Evolutionary conservation across 2,329 filamentous ascomycete genomes (phyloP).

Genomic region (Aspergillus melleus): DNA sequence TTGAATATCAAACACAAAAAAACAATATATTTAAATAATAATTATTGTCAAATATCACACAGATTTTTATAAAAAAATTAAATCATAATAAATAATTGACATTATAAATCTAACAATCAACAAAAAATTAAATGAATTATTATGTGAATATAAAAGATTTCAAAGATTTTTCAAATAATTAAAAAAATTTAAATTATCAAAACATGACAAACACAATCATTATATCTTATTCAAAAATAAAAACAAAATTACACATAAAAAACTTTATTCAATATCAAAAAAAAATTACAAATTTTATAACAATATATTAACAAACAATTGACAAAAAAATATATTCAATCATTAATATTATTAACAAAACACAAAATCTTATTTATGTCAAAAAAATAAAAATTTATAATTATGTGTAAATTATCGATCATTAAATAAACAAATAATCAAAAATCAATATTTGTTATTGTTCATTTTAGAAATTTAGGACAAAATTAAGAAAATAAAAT

Average conservation of each 20-base stretch:
- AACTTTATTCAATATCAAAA: background rate
- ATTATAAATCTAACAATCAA: background rate
- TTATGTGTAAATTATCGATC: background rate
- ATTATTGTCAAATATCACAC: background rate
- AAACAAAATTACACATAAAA: background rate
- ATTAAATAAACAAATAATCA: conserved; percentile 6
- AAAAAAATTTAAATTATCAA: background rate
- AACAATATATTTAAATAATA: background rate
- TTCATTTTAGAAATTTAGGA: conserved; percentile 4
- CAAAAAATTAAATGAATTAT: background rate
- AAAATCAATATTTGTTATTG: conserved; percentile 7
- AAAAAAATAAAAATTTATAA: background rate
- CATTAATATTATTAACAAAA: background rate
- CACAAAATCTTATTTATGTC: conserved; percentile 5
- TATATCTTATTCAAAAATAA: background rate
- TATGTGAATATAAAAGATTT: background rate
- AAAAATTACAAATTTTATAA: background rate
- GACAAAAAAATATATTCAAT: background rate
- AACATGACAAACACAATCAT: background rate
- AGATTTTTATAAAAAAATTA: background rate
- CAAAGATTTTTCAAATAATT: background rate
- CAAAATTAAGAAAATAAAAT: conserved; percentile 6
- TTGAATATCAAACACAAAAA: background rate
- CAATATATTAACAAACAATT: background rate
- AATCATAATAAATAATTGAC: too few species aligned